Evolutionary conservation across 2,329 filamentous ascomycete genomes (phyloP).

Genomic region (Metarhizium album): DNA sequence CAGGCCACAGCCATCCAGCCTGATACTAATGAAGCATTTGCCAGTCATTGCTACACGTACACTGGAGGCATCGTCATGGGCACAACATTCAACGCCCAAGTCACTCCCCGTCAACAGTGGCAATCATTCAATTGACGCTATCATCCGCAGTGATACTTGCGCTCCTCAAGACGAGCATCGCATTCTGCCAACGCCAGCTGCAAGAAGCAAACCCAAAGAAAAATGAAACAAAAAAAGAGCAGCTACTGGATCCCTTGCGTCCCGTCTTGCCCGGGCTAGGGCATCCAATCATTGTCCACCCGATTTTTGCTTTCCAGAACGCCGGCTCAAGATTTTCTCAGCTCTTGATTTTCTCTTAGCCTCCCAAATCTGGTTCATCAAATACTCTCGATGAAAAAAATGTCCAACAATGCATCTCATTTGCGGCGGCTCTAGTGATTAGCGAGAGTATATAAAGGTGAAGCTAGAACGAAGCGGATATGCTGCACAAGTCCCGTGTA

Average conservation of each 20-base stretch:
- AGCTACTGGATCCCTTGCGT: background rate
- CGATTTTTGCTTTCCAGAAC: background rate
- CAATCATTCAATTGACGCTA: background rate
- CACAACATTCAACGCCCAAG: background rate
- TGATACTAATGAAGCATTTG: too few species aligned
- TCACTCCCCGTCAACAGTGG: background rate
- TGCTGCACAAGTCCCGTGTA: background rate
- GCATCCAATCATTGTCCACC: background rate
- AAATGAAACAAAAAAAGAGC: background rate
- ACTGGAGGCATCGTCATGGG: too few species aligned
- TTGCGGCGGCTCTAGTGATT: background rate
- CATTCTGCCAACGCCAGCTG: background rate
- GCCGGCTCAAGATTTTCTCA: constrained; percentile 9
- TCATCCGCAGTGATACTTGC: background rate
- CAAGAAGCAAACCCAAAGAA: background rate
- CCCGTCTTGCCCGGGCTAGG: background rate
- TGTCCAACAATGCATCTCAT: background rate
- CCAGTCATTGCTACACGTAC: too few species aligned
- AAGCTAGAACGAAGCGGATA: background rate
- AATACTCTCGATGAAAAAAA: background rate
- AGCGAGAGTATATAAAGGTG: background rate
- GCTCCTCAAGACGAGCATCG: background rate
- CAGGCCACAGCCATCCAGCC: too few species aligned
- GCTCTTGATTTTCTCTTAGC: constrained; percentile 10
- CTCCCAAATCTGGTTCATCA: background rate